Conservation (phyloP, 2,329 filamentous ascomycete species). For the Elsinoe ampelina region DNA sequence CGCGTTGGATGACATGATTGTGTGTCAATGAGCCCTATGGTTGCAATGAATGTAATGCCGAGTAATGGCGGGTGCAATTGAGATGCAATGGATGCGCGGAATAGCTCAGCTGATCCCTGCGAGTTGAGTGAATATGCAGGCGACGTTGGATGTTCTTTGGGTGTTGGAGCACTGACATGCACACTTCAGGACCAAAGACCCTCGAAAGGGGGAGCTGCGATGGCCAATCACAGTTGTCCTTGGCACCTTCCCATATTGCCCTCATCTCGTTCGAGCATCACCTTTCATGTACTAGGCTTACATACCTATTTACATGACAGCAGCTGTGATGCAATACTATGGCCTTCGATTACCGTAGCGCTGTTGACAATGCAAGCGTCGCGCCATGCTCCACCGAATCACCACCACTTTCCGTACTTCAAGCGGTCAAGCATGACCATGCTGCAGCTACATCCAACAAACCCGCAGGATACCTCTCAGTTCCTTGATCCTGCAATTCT, state of each 20-base stretch:
- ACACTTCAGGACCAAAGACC: not conserved
- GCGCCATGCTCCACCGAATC: not conserved
- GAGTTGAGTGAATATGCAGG: constrained; percentile 8
- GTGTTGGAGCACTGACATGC: constrained; percentile 2
- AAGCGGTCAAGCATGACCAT: too few relatives aligned
- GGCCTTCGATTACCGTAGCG: too few relatives aligned
- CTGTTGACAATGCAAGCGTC: not conserved
- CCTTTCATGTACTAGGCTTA: too few relatives aligned
- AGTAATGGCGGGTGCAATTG: constrained; percentile 7
- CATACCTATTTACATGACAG: too few relatives aligned
- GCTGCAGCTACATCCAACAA: not conserved
- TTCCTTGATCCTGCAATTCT: constrained; percentile 8
- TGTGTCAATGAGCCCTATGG: not conserved
- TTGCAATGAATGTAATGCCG: not conserved
- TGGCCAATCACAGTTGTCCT: not conserved
- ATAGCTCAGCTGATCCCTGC: constrained; percentile 9
- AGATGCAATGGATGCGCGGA: not conserved
- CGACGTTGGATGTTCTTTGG: constrained; percentile 9
- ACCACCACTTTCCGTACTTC: too few relatives aligned
- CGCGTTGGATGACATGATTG: constrained; percentile 16
- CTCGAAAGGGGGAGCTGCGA: constrained; percentile 7
- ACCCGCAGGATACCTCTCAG: not conserved
- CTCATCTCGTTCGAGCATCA: not conserved
- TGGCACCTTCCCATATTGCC: constrained; percentile 1
- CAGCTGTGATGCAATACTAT: too few relatives aligned